These are phyloP conservation scores for Sporothrix brunneoviolacea DNA, from an alignment of 2,329 filamentous ascomycete species.

Conservation along the genomic window DNA sequence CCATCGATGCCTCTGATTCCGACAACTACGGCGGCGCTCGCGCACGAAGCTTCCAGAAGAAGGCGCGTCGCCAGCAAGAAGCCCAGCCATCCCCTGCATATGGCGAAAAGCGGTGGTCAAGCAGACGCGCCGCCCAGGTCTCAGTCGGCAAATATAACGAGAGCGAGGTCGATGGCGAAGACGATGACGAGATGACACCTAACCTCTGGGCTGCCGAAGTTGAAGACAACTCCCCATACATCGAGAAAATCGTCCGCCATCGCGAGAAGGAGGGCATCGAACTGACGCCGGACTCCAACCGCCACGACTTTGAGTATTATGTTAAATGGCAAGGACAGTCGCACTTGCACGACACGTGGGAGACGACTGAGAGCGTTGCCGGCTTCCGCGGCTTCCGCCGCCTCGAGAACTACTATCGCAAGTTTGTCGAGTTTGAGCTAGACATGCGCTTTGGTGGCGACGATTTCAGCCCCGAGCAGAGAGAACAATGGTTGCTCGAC, in stretches of 20 bases:
- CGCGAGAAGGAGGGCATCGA: slow-evolving; percentile 64
- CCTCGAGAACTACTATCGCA: slow-evolving; percentile 91
- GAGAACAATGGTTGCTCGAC: slow-evolving; percentile 92
- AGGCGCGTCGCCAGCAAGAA: slow-evolving; percentile 67
- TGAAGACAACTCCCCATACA: slow-evolving; percentile 74
- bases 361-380: slow-evolving; percentile 66
- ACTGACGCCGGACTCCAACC: slow-evolving; percentile 48
- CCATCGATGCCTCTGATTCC: slow-evolving; percentile 58
- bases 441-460: slow-evolving; percentile 67
- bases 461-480: slow-evolving; percentile 73
- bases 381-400: slow-evolving; percentile 80
- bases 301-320: slow-evolving; percentile 79
- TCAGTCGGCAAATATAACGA: slow-evolving; percentile 58
- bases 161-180: slow-evolving; percentile 58
- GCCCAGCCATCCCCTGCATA: slow-evolving; percentile 58
- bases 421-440: slow-evolving; percentile 72
- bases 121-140: slow-evolving; percentile 70
- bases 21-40: slow-evolving; percentile 75
- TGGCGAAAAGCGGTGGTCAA: slow-evolving; percentile 91
- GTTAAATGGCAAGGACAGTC: slow-evolving; percentile 98
- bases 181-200: slow-evolving; percentile 59
- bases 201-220: slow-evolving; percentile 63
- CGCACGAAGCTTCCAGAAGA: slow-evolving; percentile 63
- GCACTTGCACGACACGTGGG: slow-evolving; percentile 94
- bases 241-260: slow-evolving; percentile 88